These are phyloP conservation scores for Gymnopus androsaceus DNA, from an alignment of 1,284 basidiomycete genomes.

Conservation along the genomic window DNA sequence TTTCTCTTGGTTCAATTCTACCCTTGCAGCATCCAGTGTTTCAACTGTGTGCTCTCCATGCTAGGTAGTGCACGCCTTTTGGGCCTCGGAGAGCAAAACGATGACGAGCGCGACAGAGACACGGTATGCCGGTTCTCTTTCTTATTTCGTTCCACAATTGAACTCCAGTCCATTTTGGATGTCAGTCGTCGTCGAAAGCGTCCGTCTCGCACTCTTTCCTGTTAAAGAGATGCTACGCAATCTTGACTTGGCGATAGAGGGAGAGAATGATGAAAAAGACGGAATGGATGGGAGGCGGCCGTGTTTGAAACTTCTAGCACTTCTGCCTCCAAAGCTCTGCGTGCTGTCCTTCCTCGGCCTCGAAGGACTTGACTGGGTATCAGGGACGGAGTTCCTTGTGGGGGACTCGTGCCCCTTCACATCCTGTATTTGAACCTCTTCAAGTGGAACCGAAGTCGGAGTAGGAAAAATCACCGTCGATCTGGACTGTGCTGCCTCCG, in stretches of 20 bases:
- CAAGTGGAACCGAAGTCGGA: background rate
- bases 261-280: background rate
- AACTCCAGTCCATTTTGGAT: conserved; percentile 1
- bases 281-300: conserved; percentile 1
- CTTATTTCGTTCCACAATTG: background rate
- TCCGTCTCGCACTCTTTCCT: background rate
- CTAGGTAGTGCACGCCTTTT: conserved; percentile 1
- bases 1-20: background rate
- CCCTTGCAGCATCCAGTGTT: background rate
- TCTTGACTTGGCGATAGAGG: background rate
- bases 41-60: background rate
- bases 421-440: background rate
- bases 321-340: background rate
- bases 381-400: background rate
- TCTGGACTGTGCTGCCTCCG: background rate
- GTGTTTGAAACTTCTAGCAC: background rate
- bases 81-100: conserved; percentile 9
- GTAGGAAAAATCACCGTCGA: conserved; percentile 6
- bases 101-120: conserved; percentile 6
- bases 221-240: conserved; percentile 4
- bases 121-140: background rate
- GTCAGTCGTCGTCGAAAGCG: background rate
- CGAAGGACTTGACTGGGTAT: background rate
- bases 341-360: background rate
- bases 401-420: no score